Evolutionary conservation across 208 protist genomes (phyloP), one percentile per base, ranked within the genome.

Genomic region (Leishmania tropica): DNA sequence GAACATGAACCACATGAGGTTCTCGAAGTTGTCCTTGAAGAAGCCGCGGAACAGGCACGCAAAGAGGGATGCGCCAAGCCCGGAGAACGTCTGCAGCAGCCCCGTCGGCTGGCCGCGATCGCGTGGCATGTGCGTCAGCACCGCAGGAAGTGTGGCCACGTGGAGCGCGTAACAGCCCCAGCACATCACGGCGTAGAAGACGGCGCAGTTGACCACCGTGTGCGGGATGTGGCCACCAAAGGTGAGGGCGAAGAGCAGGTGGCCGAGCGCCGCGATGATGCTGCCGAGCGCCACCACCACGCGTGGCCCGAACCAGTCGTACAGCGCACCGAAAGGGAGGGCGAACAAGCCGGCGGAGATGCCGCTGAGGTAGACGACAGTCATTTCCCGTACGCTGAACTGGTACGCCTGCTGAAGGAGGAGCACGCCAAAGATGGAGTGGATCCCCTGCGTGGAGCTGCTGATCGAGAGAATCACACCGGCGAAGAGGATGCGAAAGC

Each of bases 171-270:
- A 85, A 78, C 81, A 79, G 45, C 89, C 89, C 70, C 65, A 75
- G 65, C 89, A 85, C 58, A 95, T 70, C 47, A 95, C 2, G 45
- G 78, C 87, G 74, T 91, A 93, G 76, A 90, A 88, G 60, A 92
- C 35, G 60, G 77, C 77, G 68, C 87, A 86, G 65, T 87, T 76
- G 28, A 58, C 15, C 56, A 85, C 78, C 15, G 81, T 88, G 64
- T 54, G 81, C 4, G 13, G 62, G 40, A 94, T 85, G 40, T 78
- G 35, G 48, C 79, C 87, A 64, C 35, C 48, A 72, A 95, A 95
- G 45, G 54, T 84, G 31, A 93, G 81, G 3, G 81, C 87, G 5
- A 93, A 84, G 65, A 88, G 79, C 1, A 88, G 47, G 45, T 81
- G 73, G n/a, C 86, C 88, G 24, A 92, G 48, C n/a, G 76, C 54